Base-by-base conservation (phyloP, 306 rosid species). In the Corylus heterophylla region DNA sequence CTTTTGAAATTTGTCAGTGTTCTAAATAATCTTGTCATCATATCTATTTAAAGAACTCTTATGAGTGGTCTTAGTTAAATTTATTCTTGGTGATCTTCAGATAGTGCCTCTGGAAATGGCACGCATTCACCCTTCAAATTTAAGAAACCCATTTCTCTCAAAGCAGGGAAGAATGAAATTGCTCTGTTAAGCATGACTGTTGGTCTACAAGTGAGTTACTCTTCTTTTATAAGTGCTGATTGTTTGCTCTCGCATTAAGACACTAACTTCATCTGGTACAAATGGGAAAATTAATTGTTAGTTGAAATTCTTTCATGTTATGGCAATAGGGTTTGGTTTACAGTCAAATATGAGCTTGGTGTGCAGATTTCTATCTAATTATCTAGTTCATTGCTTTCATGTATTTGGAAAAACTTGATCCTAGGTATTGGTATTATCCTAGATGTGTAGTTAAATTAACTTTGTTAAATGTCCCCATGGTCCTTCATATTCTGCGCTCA, bases 61-160 rank as follows among this genome's bases (percentile, higher is more conserved):
- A 6, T 16, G 59, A 71, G 58, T 80, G 5, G 29, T 47, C 73
- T 73, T 20, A n/a, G 58, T 63, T 45, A 20, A 52, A 12, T 68
- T 69, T 82, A 11, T 73, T 74, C 73, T 56, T 59, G 37, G 54
- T 67, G 52, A 27, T 64, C 50, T 83, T 85, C 82, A 94, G 98
- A 89, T 72, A 91, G 89, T 85, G 98, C 86, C 76, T 56, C 85
- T 86, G 98, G 98, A 86, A 91, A 91, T 80, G 98, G 98, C 68
- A 80, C 97, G 1, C 89, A 89, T 87, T 80, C 89, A 18, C 81
- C 98, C 35, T 92, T 87, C 85, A 87, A 74, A 76, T 88, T 87
- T 54, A 84, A 78, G 76, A 83, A 84, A 8, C 89, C 93, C 10
- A 83, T 94, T 79, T 35, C 92, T 80, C 93, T 94, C 61, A 85